Conservation (phyloP, 1,284 basidiomycete species). For the Moesziomyces aphidis region DNA sequence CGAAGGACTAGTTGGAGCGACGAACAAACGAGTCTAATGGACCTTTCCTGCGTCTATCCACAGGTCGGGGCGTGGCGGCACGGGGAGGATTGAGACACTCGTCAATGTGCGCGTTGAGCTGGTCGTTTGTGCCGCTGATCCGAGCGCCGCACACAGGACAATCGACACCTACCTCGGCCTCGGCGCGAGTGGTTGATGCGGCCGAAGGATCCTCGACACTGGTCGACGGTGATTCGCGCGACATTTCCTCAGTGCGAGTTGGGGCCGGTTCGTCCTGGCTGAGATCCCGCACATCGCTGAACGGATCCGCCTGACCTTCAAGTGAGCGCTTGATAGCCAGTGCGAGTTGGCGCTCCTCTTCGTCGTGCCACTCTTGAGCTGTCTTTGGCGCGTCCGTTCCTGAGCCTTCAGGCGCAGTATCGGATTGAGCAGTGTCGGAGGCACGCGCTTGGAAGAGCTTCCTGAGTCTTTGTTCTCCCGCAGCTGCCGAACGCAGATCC, state of each 20-base stretch:
- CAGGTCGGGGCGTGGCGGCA: not conserved
- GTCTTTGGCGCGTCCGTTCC: conserved; percentile 7
- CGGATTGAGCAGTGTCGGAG: not conserved
- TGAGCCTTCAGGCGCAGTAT: too few species aligned
- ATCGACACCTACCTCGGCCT: not conserved
- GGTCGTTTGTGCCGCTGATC: conserved; percentile 29
- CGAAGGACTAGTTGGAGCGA: not conserved
- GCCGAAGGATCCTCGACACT: not conserved
- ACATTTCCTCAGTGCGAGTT: too few species aligned
- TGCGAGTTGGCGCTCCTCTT: conserved; percentile 46
- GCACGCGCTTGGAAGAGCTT: conserved; percentile 30
- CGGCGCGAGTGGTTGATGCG: not conserved
- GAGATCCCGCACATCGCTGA: conserved; percentile 24
- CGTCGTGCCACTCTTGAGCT: conserved; percentile 29
- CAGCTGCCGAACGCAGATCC: conserved; percentile 46
- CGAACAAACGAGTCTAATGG: conserved; percentile 42
- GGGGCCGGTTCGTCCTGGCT: conserved; percentile 26
- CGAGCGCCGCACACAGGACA: conserved; percentile 41
- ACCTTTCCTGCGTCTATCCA: conserved; percentile 21
- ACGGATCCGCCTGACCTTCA: conserved; percentile 21
- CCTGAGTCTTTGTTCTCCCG: conserved; percentile 33
- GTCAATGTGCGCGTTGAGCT: conserved; percentile 53
- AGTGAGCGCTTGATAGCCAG: conserved; percentile 46
- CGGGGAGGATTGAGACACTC: conserved; percentile 36
- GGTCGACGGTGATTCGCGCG: too few species aligned